Evolutionary conservation across 2,329 filamentous ascomycete species (phyloP).

Genomic region (Aspergillus pseudoviridinutans): DNA sequence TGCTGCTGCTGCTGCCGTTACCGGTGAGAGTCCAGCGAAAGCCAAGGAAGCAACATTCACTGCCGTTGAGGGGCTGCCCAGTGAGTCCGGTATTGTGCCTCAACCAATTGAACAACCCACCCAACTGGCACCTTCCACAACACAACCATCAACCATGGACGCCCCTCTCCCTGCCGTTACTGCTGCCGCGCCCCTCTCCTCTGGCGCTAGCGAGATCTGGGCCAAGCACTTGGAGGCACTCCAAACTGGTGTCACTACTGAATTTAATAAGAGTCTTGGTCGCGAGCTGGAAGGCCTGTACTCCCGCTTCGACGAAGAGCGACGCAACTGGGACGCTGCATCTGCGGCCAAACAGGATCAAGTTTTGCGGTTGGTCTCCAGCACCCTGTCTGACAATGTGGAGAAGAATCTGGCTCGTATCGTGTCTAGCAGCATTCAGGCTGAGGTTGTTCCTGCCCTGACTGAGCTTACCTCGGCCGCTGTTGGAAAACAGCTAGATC

Average conservation of each 20-base stretch:
- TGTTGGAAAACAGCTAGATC: slow-evolving; percentile 67
- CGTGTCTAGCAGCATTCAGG: slow-evolving; percentile 70
- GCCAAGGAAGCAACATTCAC: slow-evolving; percentile 30
- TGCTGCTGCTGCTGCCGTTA: slow-evolving; percentile 20
- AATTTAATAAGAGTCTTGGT: slow-evolving; percentile 46
- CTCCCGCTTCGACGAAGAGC: slow-evolving; percentile 65
- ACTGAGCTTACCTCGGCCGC: slow-evolving; percentile 63
- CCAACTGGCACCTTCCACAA: slow-evolving; percentile 8
- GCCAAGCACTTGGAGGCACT: slow-evolving; percentile 58
- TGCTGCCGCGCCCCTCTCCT: slow-evolving; percentile 1
- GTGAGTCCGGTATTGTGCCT: slow-evolving; percentile 6
- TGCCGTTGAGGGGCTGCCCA: slow-evolving; percentile 9
- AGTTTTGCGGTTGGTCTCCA: slow-evolving; percentile 64
- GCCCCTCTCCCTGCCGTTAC: neutral
- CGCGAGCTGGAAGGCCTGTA: slow-evolving; percentile 55
- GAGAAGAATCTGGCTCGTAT: slow-evolving; percentile 74
- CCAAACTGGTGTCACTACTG: slow-evolving; percentile 44
- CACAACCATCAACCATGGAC: slow-evolving; percentile 5
- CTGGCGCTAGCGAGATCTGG: slow-evolving; percentile 46
- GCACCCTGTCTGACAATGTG: slow-evolving; percentile 65
- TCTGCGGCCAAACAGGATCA: slow-evolving; percentile 65
- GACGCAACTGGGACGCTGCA: slow-evolving; percentile 59
- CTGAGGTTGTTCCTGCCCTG: slow-evolving; percentile 71
- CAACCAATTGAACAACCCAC: slow-evolving; percentile 8
- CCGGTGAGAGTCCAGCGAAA: slow-evolving; percentile 47